Conservation (phyloP, 371 early-diverging fungal genomes). For the Mortierella sp. region DNA sequence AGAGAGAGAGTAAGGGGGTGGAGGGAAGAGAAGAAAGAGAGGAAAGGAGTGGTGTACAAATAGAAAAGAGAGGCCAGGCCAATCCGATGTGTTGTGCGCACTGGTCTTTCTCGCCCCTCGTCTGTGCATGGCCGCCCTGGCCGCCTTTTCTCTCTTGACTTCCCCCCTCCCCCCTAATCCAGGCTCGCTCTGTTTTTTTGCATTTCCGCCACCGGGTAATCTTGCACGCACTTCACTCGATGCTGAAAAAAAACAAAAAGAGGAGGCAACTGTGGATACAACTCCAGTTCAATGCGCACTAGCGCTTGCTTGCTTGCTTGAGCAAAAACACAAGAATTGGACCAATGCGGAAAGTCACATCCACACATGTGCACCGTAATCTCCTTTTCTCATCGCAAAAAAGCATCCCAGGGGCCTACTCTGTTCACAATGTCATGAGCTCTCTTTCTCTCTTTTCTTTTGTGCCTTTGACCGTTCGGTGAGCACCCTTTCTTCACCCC, state of each 20-base stretch:
- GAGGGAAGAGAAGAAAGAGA: neutral
- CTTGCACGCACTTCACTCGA: neutral
- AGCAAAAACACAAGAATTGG: neutral
- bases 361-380: neutral
- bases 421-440: neutral
- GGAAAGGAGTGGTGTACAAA: too few relatives aligned
- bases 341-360: neutral
- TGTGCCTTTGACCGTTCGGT: neutral
- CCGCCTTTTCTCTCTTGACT: neutral
- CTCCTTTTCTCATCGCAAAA: slow-evolving; percentile 1
- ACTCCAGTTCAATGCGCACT: neutral
- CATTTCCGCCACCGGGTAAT: neutral
- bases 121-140: slow-evolving; percentile 10
- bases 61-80: too few relatives aligned
- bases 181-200: neutral
- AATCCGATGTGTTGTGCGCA: neutral
- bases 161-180: neutral
- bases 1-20: neutral
- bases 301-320: too few relatives aligned
- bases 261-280: neutral
- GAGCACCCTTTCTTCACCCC: neutral
- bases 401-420: too few relatives aligned
- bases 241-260: neutral
- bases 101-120: neutral
- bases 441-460: neutral